These are phyloP conservation scores for Coniella vitis DNA, from an alignment of 2,329 filamentous ascomycete genomes.

Conservation along the genomic window DNA sequence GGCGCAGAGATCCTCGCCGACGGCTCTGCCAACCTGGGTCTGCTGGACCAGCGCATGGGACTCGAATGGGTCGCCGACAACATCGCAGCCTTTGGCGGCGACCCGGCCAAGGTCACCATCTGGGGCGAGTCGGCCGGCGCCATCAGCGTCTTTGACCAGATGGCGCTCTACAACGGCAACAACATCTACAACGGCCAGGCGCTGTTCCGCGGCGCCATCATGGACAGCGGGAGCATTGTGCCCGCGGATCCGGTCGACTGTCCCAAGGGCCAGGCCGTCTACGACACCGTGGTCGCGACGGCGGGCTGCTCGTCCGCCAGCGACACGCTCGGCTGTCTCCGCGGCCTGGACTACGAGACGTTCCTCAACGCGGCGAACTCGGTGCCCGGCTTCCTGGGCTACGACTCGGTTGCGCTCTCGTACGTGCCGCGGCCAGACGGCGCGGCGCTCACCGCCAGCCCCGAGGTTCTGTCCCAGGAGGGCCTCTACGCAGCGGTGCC, in stretches of 20 bases:
- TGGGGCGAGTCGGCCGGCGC: conserved; percentile 68
- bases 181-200: conserved; percentile 67
- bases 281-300: conserved; percentile 52
- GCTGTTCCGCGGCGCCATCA: conserved; percentile 70
- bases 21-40: conserved; percentile 62
- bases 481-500: conserved; percentile 46
- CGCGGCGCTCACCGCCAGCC: conserved; percentile 51
- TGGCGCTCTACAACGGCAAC: conserved; percentile 66
- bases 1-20: conserved; percentile 62
- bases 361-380: conserved; percentile 63
- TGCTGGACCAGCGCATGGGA: conserved; percentile 65
- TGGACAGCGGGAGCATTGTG: conserved; percentile 63
- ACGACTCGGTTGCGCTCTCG: conserved; percentile 61
- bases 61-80: conserved; percentile 71
- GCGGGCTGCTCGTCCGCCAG: conserved; percentile 53
- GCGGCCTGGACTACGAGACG: conserved; percentile 48
- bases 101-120: conserved; percentile 71
- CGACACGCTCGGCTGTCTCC: conserved; percentile 61
- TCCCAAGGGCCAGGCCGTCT: conserved; percentile 57
- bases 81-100: conserved; percentile 70
- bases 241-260: conserved; percentile 59
- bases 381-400: conserved; percentile 61
- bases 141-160: conserved; percentile 72
- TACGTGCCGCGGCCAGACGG: conserved; percentile 72
- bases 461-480: conserved; percentile 47